phyloP scores from a whole-genome alignment of 2,329 filamentous ascomycete species.

The Pseudogymnoascus sp. region DNA sequence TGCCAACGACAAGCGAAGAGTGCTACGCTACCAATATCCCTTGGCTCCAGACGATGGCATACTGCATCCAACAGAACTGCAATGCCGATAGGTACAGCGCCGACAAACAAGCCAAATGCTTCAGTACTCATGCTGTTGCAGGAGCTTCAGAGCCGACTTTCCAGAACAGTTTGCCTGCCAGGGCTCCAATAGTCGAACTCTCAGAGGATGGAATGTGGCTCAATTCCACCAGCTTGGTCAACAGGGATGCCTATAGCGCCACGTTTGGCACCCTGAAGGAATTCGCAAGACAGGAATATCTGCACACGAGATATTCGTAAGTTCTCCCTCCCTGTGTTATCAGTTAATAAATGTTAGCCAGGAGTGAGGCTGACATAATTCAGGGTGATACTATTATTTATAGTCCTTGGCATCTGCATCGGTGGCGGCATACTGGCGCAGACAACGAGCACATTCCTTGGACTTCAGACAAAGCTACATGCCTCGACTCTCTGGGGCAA shows the following conservation, averaged over 20 bases:
- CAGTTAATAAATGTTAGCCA: not conserved
- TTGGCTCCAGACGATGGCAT: slow-evolving; percentile 11
- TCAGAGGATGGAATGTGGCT: slow-evolving; percentile 23
- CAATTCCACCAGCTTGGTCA: slow-evolving; percentile 26
- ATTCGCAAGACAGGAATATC: slow-evolving; percentile 25
- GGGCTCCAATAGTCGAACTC: slow-evolving; percentile 19
- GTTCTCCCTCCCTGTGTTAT: slow-evolving; percentile 10
- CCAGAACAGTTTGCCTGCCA: slow-evolving; percentile 20
- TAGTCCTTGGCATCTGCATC: slow-evolving; percentile 18
- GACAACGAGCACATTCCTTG: slow-evolving; percentile 11
- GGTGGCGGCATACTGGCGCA: slow-evolving; percentile 17
- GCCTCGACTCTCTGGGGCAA: slow-evolving; percentile 7
- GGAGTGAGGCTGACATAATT: not conserved
- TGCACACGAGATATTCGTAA: slow-evolving; percentile 27
- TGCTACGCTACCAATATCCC: slow-evolving; percentile 1
- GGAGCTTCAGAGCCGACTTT: slow-evolving; percentile 20
- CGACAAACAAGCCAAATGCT: slow-evolving; percentile 25
- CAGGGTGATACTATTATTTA: slow-evolving; percentile 17
- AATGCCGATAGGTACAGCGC: not conserved
- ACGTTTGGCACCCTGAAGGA: slow-evolving; percentile 22
- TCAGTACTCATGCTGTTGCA: slow-evolving; percentile 18
- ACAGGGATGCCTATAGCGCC: slow-evolving; percentile 21
- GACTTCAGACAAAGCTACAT: slow-evolving; percentile 10
- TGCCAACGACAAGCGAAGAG: not conserved
- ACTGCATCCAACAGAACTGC: slow-evolving; percentile 11